Conservation (phyloP, 805 yeast species). For the Kazachstania martiniae region DNA sequence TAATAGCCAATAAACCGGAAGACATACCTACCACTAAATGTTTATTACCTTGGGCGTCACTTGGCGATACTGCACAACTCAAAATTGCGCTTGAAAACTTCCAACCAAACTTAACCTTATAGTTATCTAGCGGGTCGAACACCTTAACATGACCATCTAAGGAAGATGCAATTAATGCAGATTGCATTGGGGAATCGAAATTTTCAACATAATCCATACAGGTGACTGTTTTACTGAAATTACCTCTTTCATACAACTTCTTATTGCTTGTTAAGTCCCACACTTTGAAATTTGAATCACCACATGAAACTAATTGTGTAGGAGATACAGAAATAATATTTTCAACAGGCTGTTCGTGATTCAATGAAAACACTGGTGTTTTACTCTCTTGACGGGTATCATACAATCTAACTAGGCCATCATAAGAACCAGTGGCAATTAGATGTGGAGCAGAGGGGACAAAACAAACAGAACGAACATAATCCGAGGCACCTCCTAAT, state of each 20-base stretch:
- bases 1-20: conserved; percentile 77
- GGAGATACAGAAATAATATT: conserved; percentile 69
- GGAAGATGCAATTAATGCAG: conserved; percentile 77
- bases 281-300: conserved; percentile 71
- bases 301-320: conserved; percentile 62
- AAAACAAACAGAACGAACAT: conserved; percentile 72
- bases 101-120: conserved; percentile 95
- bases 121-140: conserved; percentile 65
- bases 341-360: conserved; percentile 78
- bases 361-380: conserved; percentile 48
- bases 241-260: conserved; percentile 56
- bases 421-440: conserved; percentile 90
- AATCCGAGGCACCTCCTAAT: conserved; percentile 73
- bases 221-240: conserved; percentile 91
- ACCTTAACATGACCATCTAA: conserved; percentile 96
- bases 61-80: conserved; percentile 82
- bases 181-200: conserved; percentile 24
- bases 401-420: conserved; percentile 72
- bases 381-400: conserved; percentile 54
- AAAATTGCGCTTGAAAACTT: conserved; percentile 91
- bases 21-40: conserved; percentile 90
- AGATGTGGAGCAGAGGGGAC: conserved; percentile 67
- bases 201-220: conserved; percentile 37
- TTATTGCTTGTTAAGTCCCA: conserved; percentile 85
- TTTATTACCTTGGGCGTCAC: conserved; percentile 34